Evolutionary conservation across 2,329 filamentous ascomycete genomes (phyloP).

Genomic region (Monosporascus ibericus): DNA sequence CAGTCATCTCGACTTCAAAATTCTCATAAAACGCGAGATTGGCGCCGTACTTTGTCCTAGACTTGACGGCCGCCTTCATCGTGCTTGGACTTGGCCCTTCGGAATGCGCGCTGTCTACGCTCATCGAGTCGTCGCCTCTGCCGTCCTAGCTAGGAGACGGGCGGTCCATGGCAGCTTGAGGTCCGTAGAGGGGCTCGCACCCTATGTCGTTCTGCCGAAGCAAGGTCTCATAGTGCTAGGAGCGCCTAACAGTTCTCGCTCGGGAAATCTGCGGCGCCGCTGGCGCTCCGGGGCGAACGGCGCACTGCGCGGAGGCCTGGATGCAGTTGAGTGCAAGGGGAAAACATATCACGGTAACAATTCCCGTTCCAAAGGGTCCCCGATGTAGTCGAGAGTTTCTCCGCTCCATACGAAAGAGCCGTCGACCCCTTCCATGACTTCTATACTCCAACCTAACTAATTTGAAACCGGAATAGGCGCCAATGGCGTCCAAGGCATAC

Average conservation of each 20-base stretch:
- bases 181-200: conserved; percentile 40
- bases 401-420: too few species aligned
- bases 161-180: conserved; percentile 8
- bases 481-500: not conserved
- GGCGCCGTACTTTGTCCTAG: too few species aligned
- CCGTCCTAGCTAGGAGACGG: conserved; percentile 5
- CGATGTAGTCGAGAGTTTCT: too few species aligned
- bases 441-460: too few species aligned
- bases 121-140: conserved; percentile 10
- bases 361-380: too few species aligned
- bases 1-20: too few species aligned
- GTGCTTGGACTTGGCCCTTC: too few species aligned
- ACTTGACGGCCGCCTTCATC: too few species aligned
- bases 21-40: too few species aligned
- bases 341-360: conserved; percentile 9
- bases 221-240: conserved; percentile 51
- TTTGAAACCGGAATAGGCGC: too few species aligned
- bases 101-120: conserved; percentile 7
- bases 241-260: conserved; percentile 50
- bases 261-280: conserved; percentile 42
- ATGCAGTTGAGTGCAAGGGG: conserved; percentile 52
- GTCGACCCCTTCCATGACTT: too few species aligned
- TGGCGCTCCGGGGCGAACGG: conserved; percentile 32
- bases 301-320: conserved; percentile 37
- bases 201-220: conserved; percentile 47